Evolutionary conservation across 495 filamentous ascomycete species (phyloP), one percentile per base, ranked within the genome.

Genomic region (Glarea lozoyensis): DNA sequence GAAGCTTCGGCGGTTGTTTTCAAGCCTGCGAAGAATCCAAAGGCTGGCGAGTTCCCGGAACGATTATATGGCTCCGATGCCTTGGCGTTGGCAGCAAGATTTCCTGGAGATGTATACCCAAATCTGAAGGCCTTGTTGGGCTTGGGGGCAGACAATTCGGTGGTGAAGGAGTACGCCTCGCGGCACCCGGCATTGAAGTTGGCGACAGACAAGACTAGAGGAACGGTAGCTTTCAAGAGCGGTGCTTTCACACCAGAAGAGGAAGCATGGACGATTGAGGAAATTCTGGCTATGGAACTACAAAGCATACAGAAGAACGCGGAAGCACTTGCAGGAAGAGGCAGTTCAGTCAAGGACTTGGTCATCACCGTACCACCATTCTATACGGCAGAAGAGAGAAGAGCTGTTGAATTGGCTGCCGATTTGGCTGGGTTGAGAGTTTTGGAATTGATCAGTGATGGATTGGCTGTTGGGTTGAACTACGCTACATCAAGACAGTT

Each of bases 261-360:
- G 60, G 77, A 82, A 43, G 73, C 81, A 18, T 97, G 88, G 66
- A 64, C 81, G 48, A 78, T 96, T 3, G 93, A 98, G 66, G 92
- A 98, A 68, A 70, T 98, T 54, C 58, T 98, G 62, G 89, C 93
- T 33, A 98, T 98, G 92, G 82, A 97, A 66, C 69, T 98, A 50
- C 82, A 88, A 69, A 86, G 83, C 55, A 78, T 97, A 45, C 82
- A 81, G 58, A 70, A 70, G 43, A 96, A 97, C 54, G 92, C 92
- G 5, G 85, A 95, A 64, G 65, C 67, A 35, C 57, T 95, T 56
- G 93, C 86, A 40, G 89, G 88, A n/a, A 76, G 84, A 49, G 82
- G 78, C 2, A 81, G 70, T 31, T 67, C 63, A 45, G 76, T 96
- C 33, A 74, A 75, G 52, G 86, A 93, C 54, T 79, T 75, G 13